Conservation (phyloP, 352 stramenopile genomes). For the Phytophthora cactorum region DNA sequence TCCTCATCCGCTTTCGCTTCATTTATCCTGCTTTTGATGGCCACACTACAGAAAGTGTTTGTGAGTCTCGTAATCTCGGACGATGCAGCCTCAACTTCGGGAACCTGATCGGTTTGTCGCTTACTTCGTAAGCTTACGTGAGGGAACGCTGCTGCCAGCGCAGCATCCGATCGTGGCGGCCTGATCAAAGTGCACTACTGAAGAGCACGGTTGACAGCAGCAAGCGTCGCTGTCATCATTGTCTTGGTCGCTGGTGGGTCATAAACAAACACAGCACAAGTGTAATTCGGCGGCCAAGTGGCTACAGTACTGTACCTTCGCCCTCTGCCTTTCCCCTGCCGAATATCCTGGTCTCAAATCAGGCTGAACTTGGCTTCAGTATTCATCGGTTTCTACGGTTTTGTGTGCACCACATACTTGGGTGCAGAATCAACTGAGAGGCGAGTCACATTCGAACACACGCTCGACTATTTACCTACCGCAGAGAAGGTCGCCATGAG, state of each 20-base stretch:
- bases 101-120: slow-evolving; percentile 8
- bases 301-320: slow-evolving; percentile 2
- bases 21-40: not conserved
- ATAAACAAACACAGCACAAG: slow-evolving; percentile 1
- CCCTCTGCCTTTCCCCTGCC: slow-evolving; percentile 2
- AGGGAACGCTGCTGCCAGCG: too few species aligned
- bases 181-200: not conserved
- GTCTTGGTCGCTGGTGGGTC: slow-evolving; percentile 3
- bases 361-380: slow-evolving; percentile 18
- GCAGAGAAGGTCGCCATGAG: slow-evolving; percentile 23
- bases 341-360: slow-evolving; percentile 16
- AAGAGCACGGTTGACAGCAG: not conserved
- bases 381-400: slow-evolving; percentile 1
- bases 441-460: slow-evolving; percentile 14
- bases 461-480: not conserved
- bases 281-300: slow-evolving; percentile 9
- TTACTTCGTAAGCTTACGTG: not conserved
- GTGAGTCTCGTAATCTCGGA: not conserved
- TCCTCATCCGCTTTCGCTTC: not conserved
- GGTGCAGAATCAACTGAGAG: slow-evolving; percentile 8
- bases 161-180: too few species aligned
- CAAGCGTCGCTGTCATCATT: slow-evolving; percentile 1
- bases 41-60: too few species aligned
- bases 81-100: too few species aligned
- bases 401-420: slow-evolving; percentile 20